Conservation (phyloP, 257 asterid species). For the Solanum appendiculatum region DNA sequence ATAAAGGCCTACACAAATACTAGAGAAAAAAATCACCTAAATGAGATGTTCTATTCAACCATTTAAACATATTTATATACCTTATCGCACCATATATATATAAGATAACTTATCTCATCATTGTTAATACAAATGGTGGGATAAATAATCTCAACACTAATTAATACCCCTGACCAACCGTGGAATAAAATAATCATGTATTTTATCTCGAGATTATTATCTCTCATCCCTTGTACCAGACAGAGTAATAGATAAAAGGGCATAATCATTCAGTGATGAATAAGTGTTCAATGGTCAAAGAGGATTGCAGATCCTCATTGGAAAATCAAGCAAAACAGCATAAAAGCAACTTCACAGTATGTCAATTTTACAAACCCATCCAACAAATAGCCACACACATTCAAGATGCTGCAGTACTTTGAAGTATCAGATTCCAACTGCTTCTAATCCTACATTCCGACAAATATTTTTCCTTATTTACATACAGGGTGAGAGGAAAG, state of each 20-base stretch:
- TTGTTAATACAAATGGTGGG: too few relatives aligned
- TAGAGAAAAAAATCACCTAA: too few relatives aligned
- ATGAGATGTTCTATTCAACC: too few relatives aligned
- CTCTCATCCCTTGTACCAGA: not conserved
- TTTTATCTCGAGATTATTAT: not conserved
- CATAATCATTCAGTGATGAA: not conserved
- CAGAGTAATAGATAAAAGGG: not conserved
- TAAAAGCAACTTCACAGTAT: not conserved
- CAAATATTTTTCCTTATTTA: slow-evolving; percentile 2
- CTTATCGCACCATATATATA: too few relatives aligned
- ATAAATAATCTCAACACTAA: not conserved
- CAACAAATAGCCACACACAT: not conserved
- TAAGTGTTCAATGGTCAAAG: not conserved
- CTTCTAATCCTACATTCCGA: not conserved
- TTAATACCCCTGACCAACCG: not conserved
- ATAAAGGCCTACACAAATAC: too few relatives aligned
- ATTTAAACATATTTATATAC: too few relatives aligned
- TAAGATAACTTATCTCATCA: too few relatives aligned
- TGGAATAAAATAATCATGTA: not conserved
- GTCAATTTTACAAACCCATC: not conserved
- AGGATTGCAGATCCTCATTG: not conserved
- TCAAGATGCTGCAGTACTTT: not conserved
- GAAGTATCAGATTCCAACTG: slow-evolving; percentile 2
- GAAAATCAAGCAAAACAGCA: not conserved
- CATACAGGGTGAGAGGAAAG: slow-evolving; percentile 2